These are phyloP conservation scores for Hypoxylon sp. DNA, from an alignment of 2,329 filamentous ascomycete species.

Conservation along the genomic window DNA sequence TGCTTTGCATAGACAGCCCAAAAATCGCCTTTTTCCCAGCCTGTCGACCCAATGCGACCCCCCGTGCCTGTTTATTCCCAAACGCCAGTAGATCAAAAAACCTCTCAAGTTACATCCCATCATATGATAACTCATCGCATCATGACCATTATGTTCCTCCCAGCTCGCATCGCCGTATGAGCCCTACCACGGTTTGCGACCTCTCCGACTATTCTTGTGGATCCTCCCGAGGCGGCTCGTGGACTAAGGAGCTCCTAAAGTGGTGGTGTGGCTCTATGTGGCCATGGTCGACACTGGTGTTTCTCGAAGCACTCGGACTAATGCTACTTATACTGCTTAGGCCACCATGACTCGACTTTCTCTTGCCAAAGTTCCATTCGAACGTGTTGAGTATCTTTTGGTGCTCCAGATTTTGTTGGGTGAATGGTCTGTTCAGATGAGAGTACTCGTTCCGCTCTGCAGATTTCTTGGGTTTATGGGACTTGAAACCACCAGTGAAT, in stretches of 20 bases:
- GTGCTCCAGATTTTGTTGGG: constrained; percentile 51
- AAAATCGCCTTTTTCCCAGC: constrained; percentile 14
- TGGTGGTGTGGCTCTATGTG: constrained; percentile 32
- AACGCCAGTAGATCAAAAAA: constrained; percentile 20
- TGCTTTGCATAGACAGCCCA: neutral
- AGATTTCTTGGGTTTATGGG: constrained; percentile 38
- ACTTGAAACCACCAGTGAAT: constrained; percentile 40
- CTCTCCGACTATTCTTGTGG: constrained; percentile 33
- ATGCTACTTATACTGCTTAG: constrained; percentile 46
- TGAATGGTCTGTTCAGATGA: constrained; percentile 50
- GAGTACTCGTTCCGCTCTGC: constrained; percentile 39
- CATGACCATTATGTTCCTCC: constrained; percentile 7
- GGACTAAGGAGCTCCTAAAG: constrained; percentile 32
- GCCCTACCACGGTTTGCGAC: constrained; percentile 1
- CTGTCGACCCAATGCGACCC: constrained; percentile 7
- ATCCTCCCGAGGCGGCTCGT: constrained; percentile 35
- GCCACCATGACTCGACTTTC: constrained; percentile 40
- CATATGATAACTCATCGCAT: constrained; percentile 25
- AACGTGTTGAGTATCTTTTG: constrained; percentile 50
- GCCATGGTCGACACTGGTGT: constrained; percentile 44
- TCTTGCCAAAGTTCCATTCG: constrained; percentile 47
- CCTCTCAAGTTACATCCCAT: constrained; percentile 15
- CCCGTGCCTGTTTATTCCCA: constrained; percentile 1
- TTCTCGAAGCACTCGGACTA: constrained; percentile 48
- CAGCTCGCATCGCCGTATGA: constrained; percentile 1